Conservation (phyloP, 306 rosid species). For the Corylus americana region DNA sequence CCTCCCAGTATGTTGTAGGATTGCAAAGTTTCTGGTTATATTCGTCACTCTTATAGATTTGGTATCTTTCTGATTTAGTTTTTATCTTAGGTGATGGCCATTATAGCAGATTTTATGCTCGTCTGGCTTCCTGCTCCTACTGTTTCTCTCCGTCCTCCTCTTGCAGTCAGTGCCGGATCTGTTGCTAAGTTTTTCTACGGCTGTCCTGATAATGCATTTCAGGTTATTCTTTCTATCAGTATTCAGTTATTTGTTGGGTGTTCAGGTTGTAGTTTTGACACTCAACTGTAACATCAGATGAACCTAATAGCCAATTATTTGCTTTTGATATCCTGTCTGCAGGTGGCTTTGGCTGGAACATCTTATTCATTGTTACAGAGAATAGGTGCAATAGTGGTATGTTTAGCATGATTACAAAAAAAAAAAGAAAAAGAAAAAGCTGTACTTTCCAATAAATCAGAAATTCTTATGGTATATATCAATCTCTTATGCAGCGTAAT, state of each 20-base stretch:
- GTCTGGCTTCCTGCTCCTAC: constrained; percentile 95
- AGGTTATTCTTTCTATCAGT: constrained; percentile 44
- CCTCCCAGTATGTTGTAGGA: neutral
- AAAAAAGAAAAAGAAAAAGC: constrained; percentile 25
- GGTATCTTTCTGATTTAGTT: neutral
- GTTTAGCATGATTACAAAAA: constrained; percentile 6
- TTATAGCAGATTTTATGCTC: constrained; percentile 94
- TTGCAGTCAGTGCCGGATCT: constrained; percentile 64
- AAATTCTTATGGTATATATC: neutral
- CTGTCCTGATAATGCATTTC: constrained; percentile 97
- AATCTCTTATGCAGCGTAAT: constrained; percentile 61
- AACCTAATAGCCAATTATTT: constrained; percentile 2
- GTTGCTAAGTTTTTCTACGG: constrained; percentile 83
- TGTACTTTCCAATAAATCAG: neutral
- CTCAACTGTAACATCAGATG: neutral
- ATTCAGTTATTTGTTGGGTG: neutral
- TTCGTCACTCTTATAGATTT: neutral
- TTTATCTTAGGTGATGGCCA: constrained; percentile 77
- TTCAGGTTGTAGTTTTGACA: neutral
- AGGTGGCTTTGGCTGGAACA: constrained; percentile 59
- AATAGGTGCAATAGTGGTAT: constrained; percentile 67
- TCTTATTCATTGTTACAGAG: constrained; percentile 54
- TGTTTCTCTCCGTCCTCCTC: constrained; percentile 75
- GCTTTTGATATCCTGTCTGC: constrained; percentile 24
- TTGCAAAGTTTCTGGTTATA: neutral